These are phyloP conservation scores for Aristolochia fimbriata DNA, from an alignment of 164 flowering plant genomes.

Conservation along the genomic window DNA sequence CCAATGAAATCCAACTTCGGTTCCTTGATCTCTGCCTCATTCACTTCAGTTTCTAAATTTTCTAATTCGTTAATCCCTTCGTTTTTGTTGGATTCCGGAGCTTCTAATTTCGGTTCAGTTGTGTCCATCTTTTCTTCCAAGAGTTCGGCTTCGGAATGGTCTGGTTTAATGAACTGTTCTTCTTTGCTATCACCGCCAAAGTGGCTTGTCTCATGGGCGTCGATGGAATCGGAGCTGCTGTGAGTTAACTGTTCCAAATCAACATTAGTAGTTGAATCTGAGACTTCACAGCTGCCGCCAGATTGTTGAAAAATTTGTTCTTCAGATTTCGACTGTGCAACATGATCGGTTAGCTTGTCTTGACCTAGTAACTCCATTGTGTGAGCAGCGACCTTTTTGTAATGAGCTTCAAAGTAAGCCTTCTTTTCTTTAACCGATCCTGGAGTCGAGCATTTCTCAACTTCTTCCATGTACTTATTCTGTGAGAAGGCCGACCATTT, in stretches of 20 bases:
- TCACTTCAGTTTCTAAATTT: not conserved
- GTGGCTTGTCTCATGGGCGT: not conserved
- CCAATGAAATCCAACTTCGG: not conserved
- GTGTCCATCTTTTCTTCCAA: not conserved
- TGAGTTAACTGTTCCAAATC: not conserved
- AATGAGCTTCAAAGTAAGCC: slow-evolving; percentile 89
- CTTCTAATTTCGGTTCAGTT: not conserved
- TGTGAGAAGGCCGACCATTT: slow-evolving; percentile 88
- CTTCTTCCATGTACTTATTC: slow-evolving; percentile 89
- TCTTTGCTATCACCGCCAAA: not conserved
- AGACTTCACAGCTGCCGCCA: slow-evolving; percentile 5
- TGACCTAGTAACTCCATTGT: slow-evolving; percentile 53
- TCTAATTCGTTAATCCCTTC: no score
- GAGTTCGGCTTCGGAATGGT: not conserved
- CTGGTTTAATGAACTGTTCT: not conserved
- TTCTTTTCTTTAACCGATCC: slow-evolving; percentile 86
- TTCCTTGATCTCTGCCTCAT: not conserved
- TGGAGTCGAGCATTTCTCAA: slow-evolving; percentile 76
- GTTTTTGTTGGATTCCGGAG: no score
- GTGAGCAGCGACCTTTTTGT: slow-evolving; percentile 65
- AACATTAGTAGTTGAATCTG: not conserved
- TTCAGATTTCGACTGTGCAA: slow-evolving; percentile 8
- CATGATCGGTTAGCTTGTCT: slow-evolving; percentile 24
- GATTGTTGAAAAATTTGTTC: slow-evolving; percentile 16
- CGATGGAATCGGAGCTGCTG: not conserved